These are phyloP conservation scores for Alternaria viburni DNA, from an alignment of 2,329 filamentous ascomycete species.

Conservation along the genomic window DNA sequence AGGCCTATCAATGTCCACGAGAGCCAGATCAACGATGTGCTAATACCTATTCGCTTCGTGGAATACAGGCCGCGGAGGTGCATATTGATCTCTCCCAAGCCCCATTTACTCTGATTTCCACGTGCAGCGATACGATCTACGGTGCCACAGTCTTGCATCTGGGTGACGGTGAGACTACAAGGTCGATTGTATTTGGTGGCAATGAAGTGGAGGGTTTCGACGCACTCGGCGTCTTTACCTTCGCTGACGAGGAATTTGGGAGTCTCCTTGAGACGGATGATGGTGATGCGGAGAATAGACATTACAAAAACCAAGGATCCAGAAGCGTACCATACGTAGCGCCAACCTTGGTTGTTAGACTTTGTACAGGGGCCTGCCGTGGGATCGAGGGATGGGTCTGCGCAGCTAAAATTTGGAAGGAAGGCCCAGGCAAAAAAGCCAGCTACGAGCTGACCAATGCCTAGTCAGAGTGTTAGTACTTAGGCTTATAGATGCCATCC, in stretches of 20 bases:
- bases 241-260: slow-evolving; percentile 64
- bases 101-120: slow-evolving; percentile 43
- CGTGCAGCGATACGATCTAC: slow-evolving; percentile 27
- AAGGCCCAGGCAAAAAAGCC: slow-evolving; percentile 63
- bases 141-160: slow-evolving; percentile 55
- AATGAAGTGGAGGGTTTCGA: slow-evolving; percentile 57
- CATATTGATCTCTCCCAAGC: slow-evolving; percentile 49
- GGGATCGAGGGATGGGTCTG: slow-evolving; percentile 36
- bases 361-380: slow-evolving; percentile 56
- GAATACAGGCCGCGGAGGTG: slow-evolving; percentile 71
- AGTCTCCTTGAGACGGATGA: slow-evolving; percentile 62
- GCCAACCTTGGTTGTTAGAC: slow-evolving; percentile 63
- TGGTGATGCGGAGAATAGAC: slow-evolving; percentile 59
- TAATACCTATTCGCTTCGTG: slow-evolving; percentile 65
- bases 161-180: slow-evolving; percentile 59
- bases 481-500: neutral
- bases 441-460: slow-evolving; percentile 57
- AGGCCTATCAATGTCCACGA: slow-evolving; percentile 75
- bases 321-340: slow-evolving; percentile 62
- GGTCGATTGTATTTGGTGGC: slow-evolving; percentile 60
- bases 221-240: slow-evolving; percentile 59
- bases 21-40: slow-evolving; percentile 70
- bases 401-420: slow-evolving; percentile 58
- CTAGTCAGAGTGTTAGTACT: slow-evolving; percentile 27
- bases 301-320: slow-evolving; percentile 63